These are phyloP conservation scores for Syzygium aqueum DNA, from an alignment of 345 rosid genomes.

Conservation along the genomic window DNA sequence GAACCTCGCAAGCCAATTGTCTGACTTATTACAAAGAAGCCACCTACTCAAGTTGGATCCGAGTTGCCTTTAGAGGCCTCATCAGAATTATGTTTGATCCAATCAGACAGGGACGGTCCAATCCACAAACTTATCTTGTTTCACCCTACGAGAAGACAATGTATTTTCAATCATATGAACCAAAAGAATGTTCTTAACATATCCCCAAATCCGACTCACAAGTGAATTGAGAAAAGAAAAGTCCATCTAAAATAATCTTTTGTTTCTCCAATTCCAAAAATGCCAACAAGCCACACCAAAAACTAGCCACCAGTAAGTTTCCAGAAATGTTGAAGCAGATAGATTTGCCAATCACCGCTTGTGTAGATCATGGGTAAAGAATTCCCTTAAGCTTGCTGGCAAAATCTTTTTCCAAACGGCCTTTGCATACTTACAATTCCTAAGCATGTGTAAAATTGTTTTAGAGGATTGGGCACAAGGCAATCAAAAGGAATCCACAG, in stretches of 20 bases:
- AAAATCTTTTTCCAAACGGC: not conserved
- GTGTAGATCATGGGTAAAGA: not conserved
- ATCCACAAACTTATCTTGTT: not conserved
- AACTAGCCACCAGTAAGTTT: not conserved
- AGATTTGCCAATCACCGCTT: not conserved
- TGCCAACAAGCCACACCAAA: not conserved
- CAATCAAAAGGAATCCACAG: not conserved
- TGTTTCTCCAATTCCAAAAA: not conserved
- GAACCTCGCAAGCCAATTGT: not conserved
- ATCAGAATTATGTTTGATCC: not conserved
- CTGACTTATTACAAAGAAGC: not conserved
- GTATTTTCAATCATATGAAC: not conserved
- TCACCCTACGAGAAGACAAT: not conserved
- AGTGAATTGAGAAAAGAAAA: not conserved
- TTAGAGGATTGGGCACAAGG: not conserved
- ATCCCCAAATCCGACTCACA: not conserved
- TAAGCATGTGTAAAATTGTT: not conserved
- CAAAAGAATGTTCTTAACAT: not conserved
- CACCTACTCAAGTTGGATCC: not conserved
- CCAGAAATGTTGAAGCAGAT: not conserved
- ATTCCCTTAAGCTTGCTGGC: not conserved
- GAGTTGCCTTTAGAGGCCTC: not conserved
- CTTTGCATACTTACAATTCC: not conserved
- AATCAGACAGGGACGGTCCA: not conserved
- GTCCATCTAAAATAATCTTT: not conserved